A percentile compares a stretch with the other conserved stretches of the same genome.
phyloP scores from a whole-genome alignment of 768 basidiomycete species.

The Gautieria morchelliformis region DNA sequence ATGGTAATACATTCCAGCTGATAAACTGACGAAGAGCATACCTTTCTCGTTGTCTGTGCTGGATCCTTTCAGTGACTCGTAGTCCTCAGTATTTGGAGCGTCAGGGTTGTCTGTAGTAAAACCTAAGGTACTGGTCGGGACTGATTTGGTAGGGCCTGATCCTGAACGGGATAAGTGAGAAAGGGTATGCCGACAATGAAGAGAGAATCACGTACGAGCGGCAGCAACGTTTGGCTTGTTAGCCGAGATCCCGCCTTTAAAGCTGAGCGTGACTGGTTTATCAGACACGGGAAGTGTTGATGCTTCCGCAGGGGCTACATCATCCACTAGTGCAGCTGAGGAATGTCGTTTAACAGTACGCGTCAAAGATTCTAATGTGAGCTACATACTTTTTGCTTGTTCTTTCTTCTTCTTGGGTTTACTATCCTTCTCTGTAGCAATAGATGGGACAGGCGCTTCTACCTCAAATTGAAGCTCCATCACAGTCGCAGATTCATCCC shows the following conservation, averaged over 20 bases:
- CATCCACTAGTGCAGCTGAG: constrained; percentile 21
- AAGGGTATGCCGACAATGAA: neutral
- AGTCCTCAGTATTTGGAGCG: constrained; percentile 30
- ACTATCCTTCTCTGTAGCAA: constrained; percentile 31
- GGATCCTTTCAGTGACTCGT: constrained; percentile 16
- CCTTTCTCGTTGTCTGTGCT: constrained; percentile 39
- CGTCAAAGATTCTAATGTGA: neutral
- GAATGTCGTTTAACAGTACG: neutral
- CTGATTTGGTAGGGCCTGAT: neutral
- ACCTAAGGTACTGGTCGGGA: constrained; percentile 30
- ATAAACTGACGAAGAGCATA: constrained; percentile 20
- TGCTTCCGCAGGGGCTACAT: constrained; percentile 35
- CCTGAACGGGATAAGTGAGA: neutral
- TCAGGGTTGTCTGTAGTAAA: constrained; percentile 56
- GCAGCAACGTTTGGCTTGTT: constrained; percentile 24
- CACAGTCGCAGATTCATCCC: constrained; percentile 80
- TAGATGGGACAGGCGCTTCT: constrained; percentile 32
- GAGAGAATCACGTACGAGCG: constrained; percentile 19
- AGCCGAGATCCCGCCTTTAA: constrained; percentile 30
- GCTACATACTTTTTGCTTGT: constrained; percentile 39
- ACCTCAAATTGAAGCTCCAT: constrained; percentile 75
- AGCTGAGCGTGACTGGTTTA: constrained; percentile 73
- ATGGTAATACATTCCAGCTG: neutral
- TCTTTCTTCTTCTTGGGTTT: constrained; percentile 45
- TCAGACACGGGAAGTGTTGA: constrained; percentile 65